Evolutionary conservation across 345 rosid genomes (phyloP).

Genomic region (Murraya koenigii): DNA sequence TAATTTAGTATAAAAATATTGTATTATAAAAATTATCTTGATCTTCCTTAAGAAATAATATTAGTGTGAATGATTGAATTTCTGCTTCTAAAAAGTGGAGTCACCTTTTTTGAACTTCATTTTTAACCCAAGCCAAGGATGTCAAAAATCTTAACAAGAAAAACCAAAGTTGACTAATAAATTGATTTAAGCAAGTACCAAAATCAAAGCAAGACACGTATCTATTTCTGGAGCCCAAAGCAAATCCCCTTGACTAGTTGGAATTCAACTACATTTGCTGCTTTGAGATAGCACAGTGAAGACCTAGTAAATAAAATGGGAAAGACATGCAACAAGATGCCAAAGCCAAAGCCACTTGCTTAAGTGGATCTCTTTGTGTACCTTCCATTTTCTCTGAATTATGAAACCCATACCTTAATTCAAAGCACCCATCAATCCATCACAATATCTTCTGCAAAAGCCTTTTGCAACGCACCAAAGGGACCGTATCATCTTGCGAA

Average conservation of each 20-base stretch:
- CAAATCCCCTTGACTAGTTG: not conserved
- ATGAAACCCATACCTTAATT: not conserved
- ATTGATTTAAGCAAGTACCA: not conserved
- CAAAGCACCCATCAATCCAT: not conserved
- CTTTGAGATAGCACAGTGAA: not conserved
- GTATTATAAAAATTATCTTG: not conserved
- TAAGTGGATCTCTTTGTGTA: constrained; percentile 18
- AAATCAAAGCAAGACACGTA: not conserved
- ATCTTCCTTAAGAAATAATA: not conserved
- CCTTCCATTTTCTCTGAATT: constrained; percentile 7
- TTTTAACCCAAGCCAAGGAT: not conserved
- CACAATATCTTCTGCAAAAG: not conserved
- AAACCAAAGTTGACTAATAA: not conserved
- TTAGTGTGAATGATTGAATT: not conserved
- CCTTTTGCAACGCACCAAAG: not conserved
- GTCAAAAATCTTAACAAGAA: not conserved
- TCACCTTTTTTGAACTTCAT: too few species aligned
- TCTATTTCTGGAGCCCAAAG: not conserved
- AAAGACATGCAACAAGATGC: constrained; percentile 23
- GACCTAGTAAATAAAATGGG: not conserved
- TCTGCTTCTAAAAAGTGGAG: not conserved
- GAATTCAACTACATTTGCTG: constrained; percentile 1
- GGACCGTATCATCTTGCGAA: not conserved
- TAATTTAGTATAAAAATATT: too few species aligned
- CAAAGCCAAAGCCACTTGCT: constrained; percentile 7